Conservation (phyloP, 208 protist species). For the Trichomonas vaginalis region DNA sequence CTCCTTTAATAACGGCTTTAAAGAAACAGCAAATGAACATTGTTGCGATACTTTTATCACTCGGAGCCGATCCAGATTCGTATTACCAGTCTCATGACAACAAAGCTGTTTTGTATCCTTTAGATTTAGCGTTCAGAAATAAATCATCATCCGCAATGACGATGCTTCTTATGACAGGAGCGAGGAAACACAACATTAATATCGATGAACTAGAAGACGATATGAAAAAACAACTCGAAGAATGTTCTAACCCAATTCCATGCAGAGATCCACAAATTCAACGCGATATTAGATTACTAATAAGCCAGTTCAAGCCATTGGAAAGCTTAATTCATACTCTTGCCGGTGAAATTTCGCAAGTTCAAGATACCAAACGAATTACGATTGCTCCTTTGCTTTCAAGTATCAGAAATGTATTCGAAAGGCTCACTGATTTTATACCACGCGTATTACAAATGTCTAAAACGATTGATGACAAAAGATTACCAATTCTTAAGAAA, state of each 20-base stretch:
- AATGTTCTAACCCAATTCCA: neutral
- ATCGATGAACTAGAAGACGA: neutral
- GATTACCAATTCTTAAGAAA: neutral
- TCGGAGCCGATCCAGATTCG: neutral
- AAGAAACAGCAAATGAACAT: neutral
- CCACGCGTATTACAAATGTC: neutral
- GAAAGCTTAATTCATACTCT: neutral
- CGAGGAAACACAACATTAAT: neutral
- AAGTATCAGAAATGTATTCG: neutral
- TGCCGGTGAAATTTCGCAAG: neutral
- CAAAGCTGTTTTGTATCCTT: neutral
- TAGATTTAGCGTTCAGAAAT: neutral
- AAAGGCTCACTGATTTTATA: neutral
- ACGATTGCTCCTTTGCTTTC: neutral
- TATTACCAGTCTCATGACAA: neutral
- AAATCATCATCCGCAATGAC: neutral
- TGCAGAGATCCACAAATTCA: neutral
- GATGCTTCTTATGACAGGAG: neutral
- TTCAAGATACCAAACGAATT: neutral
- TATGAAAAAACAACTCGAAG: neutral
- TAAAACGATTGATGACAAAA: neutral
- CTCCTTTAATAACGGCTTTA: neutral
- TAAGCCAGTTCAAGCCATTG: neutral
- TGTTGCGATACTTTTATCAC: neutral
- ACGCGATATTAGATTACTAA: neutral